Conservation (phyloP, 1,284 basidiomycete species). For the Fomitopsis pinicola region DNA sequence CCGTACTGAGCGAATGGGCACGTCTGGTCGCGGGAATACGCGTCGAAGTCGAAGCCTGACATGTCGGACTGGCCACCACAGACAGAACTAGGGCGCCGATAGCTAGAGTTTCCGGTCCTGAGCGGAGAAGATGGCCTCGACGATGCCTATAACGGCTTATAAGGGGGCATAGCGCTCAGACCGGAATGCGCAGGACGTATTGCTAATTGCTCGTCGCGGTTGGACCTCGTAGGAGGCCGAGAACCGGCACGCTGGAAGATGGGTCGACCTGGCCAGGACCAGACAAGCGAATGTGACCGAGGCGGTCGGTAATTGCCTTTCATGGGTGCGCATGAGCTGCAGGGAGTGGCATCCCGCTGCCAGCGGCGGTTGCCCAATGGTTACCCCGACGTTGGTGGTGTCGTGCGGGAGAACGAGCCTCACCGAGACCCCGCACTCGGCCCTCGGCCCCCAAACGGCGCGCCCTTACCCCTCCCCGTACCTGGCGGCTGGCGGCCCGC, state of each 20-base stretch:
- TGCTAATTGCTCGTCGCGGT: not conserved
- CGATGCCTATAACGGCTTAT: slow-evolving; percentile 1
- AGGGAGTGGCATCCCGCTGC: not conserved
- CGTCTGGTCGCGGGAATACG: not conserved
- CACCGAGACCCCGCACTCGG: not conserved
- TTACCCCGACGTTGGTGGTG: not conserved
- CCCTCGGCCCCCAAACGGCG: not conserved
- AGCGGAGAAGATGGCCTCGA: not conserved
- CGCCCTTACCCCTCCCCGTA: not conserved
- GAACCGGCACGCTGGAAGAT: slow-evolving; percentile 1
- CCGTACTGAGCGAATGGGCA: slow-evolving; percentile 14
- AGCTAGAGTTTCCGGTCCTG: not conserved
- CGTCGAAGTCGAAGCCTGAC: not conserved
- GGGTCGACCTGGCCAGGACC: slow-evolving; percentile 9
- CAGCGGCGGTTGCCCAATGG: not conserved
- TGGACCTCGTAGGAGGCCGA: slow-evolving; percentile 5
- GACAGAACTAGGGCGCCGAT: not conserved
- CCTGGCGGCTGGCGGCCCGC: too few relatives aligned
- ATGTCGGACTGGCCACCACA: not conserved
- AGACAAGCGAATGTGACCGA: not conserved
- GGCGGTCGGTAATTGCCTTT: not conserved
- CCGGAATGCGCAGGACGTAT: slow-evolving; percentile 6
- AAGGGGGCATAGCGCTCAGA: not conserved
- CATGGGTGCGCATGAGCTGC: not conserved
- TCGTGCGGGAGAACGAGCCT: not conserved